Evolutionary conservation across 768 basidiomycete genomes (phyloP).

Genomic region (Pleurotus tuber-regium): DNA sequence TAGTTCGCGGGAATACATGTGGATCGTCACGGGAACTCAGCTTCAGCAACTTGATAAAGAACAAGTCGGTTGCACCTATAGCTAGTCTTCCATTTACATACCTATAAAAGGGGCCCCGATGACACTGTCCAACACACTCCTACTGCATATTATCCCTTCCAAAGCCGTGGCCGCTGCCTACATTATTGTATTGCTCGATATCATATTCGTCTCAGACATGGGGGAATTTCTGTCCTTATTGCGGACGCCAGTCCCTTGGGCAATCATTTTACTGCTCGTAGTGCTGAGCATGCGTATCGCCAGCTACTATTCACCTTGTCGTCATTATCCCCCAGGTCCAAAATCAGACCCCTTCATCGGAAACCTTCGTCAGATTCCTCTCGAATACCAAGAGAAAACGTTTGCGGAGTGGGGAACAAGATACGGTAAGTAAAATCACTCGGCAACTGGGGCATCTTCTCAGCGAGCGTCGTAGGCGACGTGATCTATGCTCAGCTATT

Average conservation of each 20-base stretch:
- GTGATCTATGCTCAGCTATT: constrained; percentile 39
- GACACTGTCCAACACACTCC: background rate
- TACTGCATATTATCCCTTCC: no score
- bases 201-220: no score
- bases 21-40: constrained; percentile 10
- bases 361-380: constrained; percentile 44
- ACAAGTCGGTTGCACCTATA: background rate
- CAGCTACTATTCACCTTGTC: background rate
- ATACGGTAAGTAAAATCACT: constrained; percentile 36
- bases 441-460: background rate
- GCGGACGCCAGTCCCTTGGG: constrained; percentile 6
- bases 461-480: constrained; percentile 31
- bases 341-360: constrained; percentile 43
- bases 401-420: constrained; percentile 39
- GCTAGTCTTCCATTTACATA: background rate
- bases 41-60: background rate
- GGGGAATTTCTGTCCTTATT: background rate
- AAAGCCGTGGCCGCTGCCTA: no score
- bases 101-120: constrained; percentile 1
- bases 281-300: background rate
- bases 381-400: constrained; percentile 33
- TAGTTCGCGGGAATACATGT: constrained; percentile 6
- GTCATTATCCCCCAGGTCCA: constrained; percentile 46
- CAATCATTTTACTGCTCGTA: background rate
- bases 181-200: no score